Base-by-base conservation (phyloP, 345 rosid species). In the Geranium brycei region DNA sequence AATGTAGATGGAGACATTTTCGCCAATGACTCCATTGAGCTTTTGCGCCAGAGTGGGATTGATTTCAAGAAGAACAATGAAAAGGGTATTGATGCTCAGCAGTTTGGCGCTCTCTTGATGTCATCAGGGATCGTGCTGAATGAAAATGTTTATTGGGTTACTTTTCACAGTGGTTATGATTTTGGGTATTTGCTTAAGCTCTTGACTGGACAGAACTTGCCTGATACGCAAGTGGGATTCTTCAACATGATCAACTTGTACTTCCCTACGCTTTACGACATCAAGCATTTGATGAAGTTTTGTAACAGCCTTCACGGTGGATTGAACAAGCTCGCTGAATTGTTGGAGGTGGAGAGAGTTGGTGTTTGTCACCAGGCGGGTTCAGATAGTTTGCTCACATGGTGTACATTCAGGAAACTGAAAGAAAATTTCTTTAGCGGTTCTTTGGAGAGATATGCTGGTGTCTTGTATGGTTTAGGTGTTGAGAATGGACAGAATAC, bases 301-400 rank as follows among this genome's bases (percentile, higher is more conserved):
- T 84, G 87, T 73, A 80, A 84, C 59, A 76, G 85, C 66, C 87
- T 86, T 58, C 92, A 86, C 38, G 96, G 92, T 19, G 96, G 96
- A 41, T 66, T 88, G 82, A 83, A 84, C 79, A 88, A 83, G 69
- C 78, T 88, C 23, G 96, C 96, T 0, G 87, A 80, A 80, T 47
- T 78, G 72, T 76, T 86, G 73, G 85, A 76, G 14, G 87, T 88
- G 62, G 84, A 84, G 78, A 67, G 92, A 72, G 76, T 88, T n/a
- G 92, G 96, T 51, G 68, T 79, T 40, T 80, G 87, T 69, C 96
- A 88, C 63, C 96, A 84, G 72, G 96, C 92, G 2, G 92, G 92
- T 61, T 88, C 92, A 0, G 96, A 88, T 78, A 88, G 90, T 71
- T 81, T 86, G 81, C 84, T 86, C 41, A 88, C 96, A 31, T 81